Conservation (phyloP, 192 early-diverging fungal species). For the Ramicandelaber brevisporus region DNA sequence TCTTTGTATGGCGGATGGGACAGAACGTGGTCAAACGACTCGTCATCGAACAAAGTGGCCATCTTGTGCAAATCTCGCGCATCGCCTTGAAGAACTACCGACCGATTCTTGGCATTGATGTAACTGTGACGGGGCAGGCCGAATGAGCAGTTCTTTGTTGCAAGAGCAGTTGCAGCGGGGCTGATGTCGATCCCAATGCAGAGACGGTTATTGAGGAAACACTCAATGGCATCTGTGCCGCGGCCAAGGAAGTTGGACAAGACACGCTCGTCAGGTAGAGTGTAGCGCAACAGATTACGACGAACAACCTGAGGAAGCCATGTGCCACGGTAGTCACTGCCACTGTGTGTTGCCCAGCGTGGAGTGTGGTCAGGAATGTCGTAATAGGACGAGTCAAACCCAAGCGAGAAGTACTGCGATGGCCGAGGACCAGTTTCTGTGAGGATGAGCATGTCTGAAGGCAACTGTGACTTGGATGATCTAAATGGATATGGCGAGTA, state of each 20-base stretch:
- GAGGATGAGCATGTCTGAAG: conserved; percentile 19
- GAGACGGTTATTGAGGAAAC: conserved; percentile 47
- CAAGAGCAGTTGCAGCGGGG: conserved; percentile 55
- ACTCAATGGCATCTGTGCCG: conserved; percentile 82
- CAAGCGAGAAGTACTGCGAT: conserved; percentile 43
- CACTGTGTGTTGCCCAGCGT: conserved; percentile 74
- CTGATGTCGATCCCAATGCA: conserved; percentile 75
- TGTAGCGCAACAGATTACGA: conserved; percentile 49
- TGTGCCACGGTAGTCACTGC: conserved; percentile 81
- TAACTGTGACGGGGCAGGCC: conserved; percentile 28
- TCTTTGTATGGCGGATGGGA: conserved; percentile 92
- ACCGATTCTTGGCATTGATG: conserved; percentile 50
- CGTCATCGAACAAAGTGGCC: conserved; percentile 36
- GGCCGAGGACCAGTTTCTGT: too few relatives aligned
- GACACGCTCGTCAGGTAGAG: conserved; percentile 43
- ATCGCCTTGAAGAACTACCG: conserved; percentile 61
- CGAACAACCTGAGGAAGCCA: conserved; percentile 84
- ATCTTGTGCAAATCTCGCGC: conserved; percentile 28
- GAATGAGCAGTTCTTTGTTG: conserved; percentile 71
- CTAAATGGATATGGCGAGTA: conserved; percentile 16
- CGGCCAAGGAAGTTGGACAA: conserved; percentile 83
- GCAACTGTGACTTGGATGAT: conserved; percentile 12
- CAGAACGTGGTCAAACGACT: conserved; percentile 64
- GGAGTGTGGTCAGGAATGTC: conserved; percentile 81
- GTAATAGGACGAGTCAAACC: conserved; percentile 60